Evolutionary conservation across 2,329 filamentous ascomycete genomes (phyloP), one percentile per base, ranked within the genome.

Genomic region (Pseudohalonectria lignicola): DNA sequence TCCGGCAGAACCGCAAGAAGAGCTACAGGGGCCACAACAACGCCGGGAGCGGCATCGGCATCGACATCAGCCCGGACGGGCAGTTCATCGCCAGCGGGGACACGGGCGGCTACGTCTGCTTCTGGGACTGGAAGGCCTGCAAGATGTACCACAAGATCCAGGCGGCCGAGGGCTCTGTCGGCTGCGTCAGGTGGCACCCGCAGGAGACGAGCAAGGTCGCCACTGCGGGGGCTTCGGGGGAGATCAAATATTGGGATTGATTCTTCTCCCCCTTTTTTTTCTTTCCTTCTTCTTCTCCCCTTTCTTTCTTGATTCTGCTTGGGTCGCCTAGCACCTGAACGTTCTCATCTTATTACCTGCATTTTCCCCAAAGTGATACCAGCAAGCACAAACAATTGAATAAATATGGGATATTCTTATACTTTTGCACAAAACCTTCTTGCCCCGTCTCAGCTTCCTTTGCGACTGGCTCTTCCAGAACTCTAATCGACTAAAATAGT

Each of bases 81-180:
- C 86, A 94, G 54, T 94, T 95, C 57, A 68, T 98, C 39, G 82
- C 79, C 16, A 84, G 76, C 15, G 92, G 92, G 44, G 92, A 98
- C 59, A 85, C 78, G 37, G 86, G 76, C 13, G 92, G 93, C 26
- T 95, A 76, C 52, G 78, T 94, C 34, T 94, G 85, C 61, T 95
- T 96, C 64, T 98, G 88, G 86, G 92, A 96, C 61, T 98, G 88
- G 86, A 98, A 98, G 74, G 95, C 87, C 29, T 94, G 90, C 60
- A 96, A 95, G 65, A 90, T 98, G 87, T 94, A 86, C 62, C 86
- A 94, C 63, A 96, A 96, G 71, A 77, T 98, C 47, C 76, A 83
- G 61, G 88, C 86, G 17, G 82, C 87, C 48, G 83, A 85, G 18
- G 76, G 82, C 38, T 78, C 88, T 5, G 71, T 95, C 39, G 86